Evolutionary conservation across 306 rosid species (phyloP).

Genomic region (Trifolium fragiferum): DNA sequence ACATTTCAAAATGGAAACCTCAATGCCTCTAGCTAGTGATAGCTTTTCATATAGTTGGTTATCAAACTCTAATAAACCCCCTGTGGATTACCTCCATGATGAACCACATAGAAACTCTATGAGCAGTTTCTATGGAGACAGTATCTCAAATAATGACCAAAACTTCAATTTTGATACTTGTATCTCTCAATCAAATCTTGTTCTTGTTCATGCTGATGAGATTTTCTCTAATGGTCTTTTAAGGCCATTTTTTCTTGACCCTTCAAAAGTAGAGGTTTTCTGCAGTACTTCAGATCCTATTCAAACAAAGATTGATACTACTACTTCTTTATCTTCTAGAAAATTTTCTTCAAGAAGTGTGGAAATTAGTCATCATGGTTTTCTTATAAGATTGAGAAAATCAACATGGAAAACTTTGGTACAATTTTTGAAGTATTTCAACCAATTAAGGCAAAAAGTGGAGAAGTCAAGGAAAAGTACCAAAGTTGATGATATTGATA

Average conservation of each 20-base stretch:
- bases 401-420: conserved; percentile 42
- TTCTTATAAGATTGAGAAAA: conserved; percentile 49
- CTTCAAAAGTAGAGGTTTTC: conserved; percentile 13
- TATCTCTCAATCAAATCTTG: conserved; percentile 38
- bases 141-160: conserved; percentile 6
- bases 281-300: conserved; percentile 27
- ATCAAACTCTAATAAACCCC: conserved; percentile 44
- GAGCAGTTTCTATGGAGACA: neutral
- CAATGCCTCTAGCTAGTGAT: conserved; percentile 64
- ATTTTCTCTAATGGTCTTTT: conserved; percentile 67
- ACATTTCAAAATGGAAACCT: conserved; percentile 48
- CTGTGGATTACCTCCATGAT: conserved; percentile 18
- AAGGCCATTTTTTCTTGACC: conserved; percentile 44
- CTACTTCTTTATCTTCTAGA: conserved; percentile 43
- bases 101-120: conserved; percentile 34
- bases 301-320: conserved; percentile 33
- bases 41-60: conserved; percentile 78
- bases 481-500: conserved; percentile 51
- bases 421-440: conserved; percentile 39
- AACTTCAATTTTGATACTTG: conserved; percentile 60
- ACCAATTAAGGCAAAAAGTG: conserved; percentile 36
- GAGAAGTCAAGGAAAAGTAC: conserved; percentile 45
- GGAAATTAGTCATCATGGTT: conserved; percentile 41
- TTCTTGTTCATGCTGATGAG: conserved; percentile 70
- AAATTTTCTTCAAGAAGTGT: conserved; percentile 26